phyloP scores from a whole-genome alignment of 75 land plant genomes.

The Azolla pinnata region DNA sequence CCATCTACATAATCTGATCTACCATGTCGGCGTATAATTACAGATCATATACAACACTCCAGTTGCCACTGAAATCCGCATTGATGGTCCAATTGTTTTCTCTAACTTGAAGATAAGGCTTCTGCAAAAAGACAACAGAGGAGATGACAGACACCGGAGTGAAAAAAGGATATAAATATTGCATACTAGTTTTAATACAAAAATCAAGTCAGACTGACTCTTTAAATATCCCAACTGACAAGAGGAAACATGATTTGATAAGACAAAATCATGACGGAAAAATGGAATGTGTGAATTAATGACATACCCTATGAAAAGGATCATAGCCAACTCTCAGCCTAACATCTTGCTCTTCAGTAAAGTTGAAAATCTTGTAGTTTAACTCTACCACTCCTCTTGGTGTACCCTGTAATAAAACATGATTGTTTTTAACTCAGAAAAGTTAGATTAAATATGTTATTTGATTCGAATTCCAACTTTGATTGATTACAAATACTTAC shows the following conservation, averaged over 20 bases:
- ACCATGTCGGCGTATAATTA: too few relatives aligned
- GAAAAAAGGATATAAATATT: neutral
- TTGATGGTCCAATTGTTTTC: slow-evolving; percentile 93
- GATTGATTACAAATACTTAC: slow-evolving; percentile 17
- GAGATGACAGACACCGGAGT: neutral
- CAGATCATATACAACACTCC: slow-evolving; percentile 77
- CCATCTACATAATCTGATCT: too few relatives aligned
- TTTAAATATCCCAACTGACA: too few relatives aligned
- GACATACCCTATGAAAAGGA: slow-evolving; percentile 57
- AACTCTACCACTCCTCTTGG: slow-evolving; percentile 65
- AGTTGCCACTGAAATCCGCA: slow-evolving; percentile 50
- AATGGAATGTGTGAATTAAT: neutral
- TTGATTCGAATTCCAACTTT: neutral
- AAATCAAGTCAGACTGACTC: too few relatives aligned
- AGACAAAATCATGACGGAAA: too few relatives aligned
- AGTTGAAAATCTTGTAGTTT: slow-evolving; percentile 51
- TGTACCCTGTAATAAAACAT: slow-evolving; percentile 36
- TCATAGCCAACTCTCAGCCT: slow-evolving; percentile 73
- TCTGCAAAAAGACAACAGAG: slow-evolving; percentile 27
- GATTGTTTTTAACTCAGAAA: slow-evolving; percentile 2
- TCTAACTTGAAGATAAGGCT: slow-evolving; percentile 73
- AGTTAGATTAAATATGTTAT: neutral
- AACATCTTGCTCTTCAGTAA: slow-evolving; percentile 73
- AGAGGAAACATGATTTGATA: too few relatives aligned
- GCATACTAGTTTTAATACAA: neutral